phyloP scores from a whole-genome alignment of 2,329 filamentous ascomycete genomes.

The Ophiosphaerella herpotricha region DNA sequence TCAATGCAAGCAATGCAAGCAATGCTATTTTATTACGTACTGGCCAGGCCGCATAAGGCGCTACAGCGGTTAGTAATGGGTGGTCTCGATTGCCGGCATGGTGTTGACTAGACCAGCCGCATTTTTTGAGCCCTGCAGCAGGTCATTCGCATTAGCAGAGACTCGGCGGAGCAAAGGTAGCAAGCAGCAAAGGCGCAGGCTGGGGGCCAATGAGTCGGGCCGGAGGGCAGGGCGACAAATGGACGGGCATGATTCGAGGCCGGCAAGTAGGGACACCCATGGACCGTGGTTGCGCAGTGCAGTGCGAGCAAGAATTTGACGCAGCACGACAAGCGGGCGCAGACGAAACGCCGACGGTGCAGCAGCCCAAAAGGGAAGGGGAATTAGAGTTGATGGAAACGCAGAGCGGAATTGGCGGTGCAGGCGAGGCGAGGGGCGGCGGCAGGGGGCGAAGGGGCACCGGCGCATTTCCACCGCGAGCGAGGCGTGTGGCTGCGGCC shows the following conservation, averaged over 20 bases:
- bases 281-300: no score
- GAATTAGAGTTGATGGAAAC: constrained; percentile 1
- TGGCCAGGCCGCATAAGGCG: constrained; percentile 16
- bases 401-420: neutral
- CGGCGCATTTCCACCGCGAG: constrained; percentile 1
- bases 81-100: constrained; percentile 6
- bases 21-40: constrained; percentile 27
- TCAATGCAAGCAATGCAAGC: constrained; percentile 19
- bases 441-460: neutral
- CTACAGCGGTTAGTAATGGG: constrained; percentile 12
- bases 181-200: constrained; percentile 1
- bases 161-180: constrained; percentile 5
- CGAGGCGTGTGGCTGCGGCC: constrained; percentile 9
- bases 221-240: constrained; percentile 5
- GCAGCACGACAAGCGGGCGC: constrained; percentile 21
- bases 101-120: constrained; percentile 15
- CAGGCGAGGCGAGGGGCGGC: neutral
- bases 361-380: neutral
- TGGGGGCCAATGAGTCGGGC: constrained; percentile 1
- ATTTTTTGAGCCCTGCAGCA: constrained; percentile 29
- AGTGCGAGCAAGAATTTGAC: constrained; percentile 15
- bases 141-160: constrained; percentile 5
- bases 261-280: no score
- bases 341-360: constrained; percentile 18
- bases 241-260: neutral